Evolutionary conservation across 2,329 filamentous ascomycete genomes (phyloP).

Genomic region (Colletotrichum liriopes): DNA sequence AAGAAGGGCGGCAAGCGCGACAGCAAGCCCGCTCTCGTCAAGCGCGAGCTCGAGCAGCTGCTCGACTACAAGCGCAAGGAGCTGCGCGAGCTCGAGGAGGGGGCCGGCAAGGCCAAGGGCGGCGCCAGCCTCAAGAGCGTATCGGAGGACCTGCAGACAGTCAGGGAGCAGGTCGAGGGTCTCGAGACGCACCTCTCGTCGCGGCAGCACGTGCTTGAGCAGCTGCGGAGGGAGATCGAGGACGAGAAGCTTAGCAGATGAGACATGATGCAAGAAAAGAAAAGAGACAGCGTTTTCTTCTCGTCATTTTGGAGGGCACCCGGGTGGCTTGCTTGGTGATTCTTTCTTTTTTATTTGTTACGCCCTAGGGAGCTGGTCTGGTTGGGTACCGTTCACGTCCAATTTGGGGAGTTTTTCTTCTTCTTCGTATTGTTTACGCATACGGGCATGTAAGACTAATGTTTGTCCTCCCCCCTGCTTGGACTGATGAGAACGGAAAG

Average conservation of each 20-base stretch:
- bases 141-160: conserved; percentile 87
- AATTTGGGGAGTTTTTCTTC: conserved; percentile 27
- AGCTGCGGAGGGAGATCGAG: conserved; percentile 87
- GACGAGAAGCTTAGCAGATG: conserved; percentile 79
- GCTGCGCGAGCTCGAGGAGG: conserved; percentile 82
- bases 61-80: conserved; percentile 93
- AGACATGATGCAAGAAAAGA: not conserved
- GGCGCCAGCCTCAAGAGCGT: conserved; percentile 84
- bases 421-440: conserved; percentile 11
- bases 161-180: conserved; percentile 95
- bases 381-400: conserved; percentile 18
- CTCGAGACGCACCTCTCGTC: conserved; percentile 86
- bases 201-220: conserved; percentile 82
- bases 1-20: conserved; percentile 77
- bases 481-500: not conserved
- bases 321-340: conserved; percentile 12
- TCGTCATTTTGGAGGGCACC: not conserved
- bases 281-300: conserved; percentile 11
- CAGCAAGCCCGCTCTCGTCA: conserved; percentile 90
- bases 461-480: not conserved
- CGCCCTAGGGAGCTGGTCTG: conserved; percentile 16
- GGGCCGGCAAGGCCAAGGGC: conserved; percentile 76
- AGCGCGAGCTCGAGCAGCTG: conserved; percentile 93
- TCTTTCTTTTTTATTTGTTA: not conserved
- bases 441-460: conserved; percentile 32